Evolutionary conservation across 345 rosid species (phyloP), one percentile per base, ranked within the genome.

Genomic region (Populus deltoides): DNA sequence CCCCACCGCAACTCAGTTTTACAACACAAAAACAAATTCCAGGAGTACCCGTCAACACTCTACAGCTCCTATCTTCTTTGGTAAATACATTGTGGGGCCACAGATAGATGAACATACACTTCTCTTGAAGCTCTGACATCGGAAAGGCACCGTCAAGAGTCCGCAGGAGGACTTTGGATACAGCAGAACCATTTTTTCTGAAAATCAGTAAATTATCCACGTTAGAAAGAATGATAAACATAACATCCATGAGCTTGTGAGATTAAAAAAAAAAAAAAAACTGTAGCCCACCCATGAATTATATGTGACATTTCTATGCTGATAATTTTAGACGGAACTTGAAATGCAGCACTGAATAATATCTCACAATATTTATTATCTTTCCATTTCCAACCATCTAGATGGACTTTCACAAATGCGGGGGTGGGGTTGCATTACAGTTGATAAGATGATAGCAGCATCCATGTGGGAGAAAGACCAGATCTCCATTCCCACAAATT

Each of bases 111-210:
- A 83, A 70, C 80, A 81, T 72, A 63, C 79, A 79, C 75, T 77
- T 73, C 80, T 59, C 71, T 29, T 74, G 86, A 87, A 78, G 83
- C 84, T 73, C 83, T 73, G 68, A 47, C 11, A 35, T 20, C 53
- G 71, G 81, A 80, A 74, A 31, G 75, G 38, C 74, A 53, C 77
- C 51, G 71, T 93, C 90, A 92, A 85, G 97, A 87, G 79, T 90
- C 92, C 27, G 89, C 90, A 31, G 91, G 63, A 8, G 96, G 93
- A 78, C 88, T 81, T 68, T 85, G 89, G 65, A 93, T 69, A 87
- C 99, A 95, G 91, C 98, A 95, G 76, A 95, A 87, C 99, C 99
- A 93, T 82, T 92, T 95, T 82, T 85, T 93, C 99, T 94, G 94
- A 49, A 76, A 80, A 80, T 38, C 59, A 78, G 66, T 17, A 68